A percentile compares a stretch with the other conserved stretches of the same genome.
Evolutionary conservation across 345 rosid genomes (phyloP).

Genomic region (Salix koriyanagi): DNA sequence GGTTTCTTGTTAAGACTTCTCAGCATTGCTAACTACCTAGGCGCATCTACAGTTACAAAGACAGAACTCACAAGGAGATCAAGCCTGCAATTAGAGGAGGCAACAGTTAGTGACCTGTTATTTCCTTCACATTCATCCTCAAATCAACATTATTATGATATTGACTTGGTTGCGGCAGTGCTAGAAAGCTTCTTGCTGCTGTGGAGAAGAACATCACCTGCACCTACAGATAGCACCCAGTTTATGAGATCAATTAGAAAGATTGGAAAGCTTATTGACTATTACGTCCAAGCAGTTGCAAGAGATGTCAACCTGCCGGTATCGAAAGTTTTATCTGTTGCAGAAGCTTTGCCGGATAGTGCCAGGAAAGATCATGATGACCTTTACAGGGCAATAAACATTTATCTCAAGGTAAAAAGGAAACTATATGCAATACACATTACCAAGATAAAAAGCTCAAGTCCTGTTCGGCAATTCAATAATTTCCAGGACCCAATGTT

Average conservation of each 20-base stretch:
- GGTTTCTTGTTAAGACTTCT: slow-evolving; percentile 82
- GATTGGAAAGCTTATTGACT: slow-evolving; percentile 66
- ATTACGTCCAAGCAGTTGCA: slow-evolving; percentile 73
- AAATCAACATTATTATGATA: slow-evolving; percentile 45
- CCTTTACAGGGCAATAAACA: slow-evolving; percentile 83
- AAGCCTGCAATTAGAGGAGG: slow-evolving; percentile 76
- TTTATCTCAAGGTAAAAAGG: slow-evolving; percentile 66
- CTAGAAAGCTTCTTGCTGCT: slow-evolving; percentile 56
- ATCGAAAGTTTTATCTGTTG: slow-evolving; percentile 53
- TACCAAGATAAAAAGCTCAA: neutral
- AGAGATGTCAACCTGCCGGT: slow-evolving; percentile 61
- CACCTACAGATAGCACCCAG: slow-evolving; percentile 38
- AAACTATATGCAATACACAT: neutral
- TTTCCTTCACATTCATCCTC: slow-evolving; percentile 53
- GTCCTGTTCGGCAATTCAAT: neutral
- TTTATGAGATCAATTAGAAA: slow-evolving; percentile 49
- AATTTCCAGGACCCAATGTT: neutral
- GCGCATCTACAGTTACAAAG: slow-evolving; percentile 61
- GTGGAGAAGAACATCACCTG: slow-evolving; percentile 68
- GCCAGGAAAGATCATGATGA: slow-evolving; percentile 71
- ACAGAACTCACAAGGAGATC: slow-evolving; percentile 75
- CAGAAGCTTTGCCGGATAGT: slow-evolving; percentile 65
- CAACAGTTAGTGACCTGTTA: slow-evolving; percentile 55
- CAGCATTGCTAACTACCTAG: slow-evolving; percentile 60
- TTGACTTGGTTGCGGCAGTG: slow-evolving; percentile 62